A percentile compares a stretch with the other conserved stretches of the same genome.
phyloP scores from a whole-genome alignment of 306 rosid species.

The Cicer chorassanicum region DNA sequence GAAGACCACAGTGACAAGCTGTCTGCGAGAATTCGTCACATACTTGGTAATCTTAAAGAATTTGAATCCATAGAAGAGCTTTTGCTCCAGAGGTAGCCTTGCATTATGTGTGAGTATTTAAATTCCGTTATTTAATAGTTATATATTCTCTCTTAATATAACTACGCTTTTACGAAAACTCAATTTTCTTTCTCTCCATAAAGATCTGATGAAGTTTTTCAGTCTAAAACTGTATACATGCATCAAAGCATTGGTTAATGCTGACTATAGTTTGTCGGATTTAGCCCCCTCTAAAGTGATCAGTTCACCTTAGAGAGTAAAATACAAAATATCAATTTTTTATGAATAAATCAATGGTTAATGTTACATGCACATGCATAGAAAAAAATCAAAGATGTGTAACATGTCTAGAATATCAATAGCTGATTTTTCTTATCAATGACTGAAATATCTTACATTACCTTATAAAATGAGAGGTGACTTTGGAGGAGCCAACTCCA shows the following conservation, averaged over 20 bases:
- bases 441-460: neutral
- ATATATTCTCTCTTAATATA: neutral
- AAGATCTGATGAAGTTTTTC: constrained; percentile 1
- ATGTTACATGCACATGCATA: too few relatives aligned
- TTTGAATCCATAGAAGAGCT: constrained; percentile 74
- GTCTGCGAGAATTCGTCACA: constrained; percentile 68
- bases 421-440: neutral
- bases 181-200: constrained; percentile 4
- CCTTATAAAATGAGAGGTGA: neutral
- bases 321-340: too few relatives aligned
- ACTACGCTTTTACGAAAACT: constrained; percentile 7
- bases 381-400: neutral
- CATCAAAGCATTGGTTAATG: constrained; percentile 1
- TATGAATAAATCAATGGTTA: too few relatives aligned
- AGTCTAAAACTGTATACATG: neutral
- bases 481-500: neutral
- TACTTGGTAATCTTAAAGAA: constrained; percentile 78
- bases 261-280: neutral
- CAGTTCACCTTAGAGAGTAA: too few relatives aligned
- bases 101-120: constrained; percentile 53
- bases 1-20: constrained; percentile 82
- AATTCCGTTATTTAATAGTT: neutral
- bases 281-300: neutral
- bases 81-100: constrained; percentile 58
- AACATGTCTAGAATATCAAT: neutral